Percentiles rank a stretch among this genome's conserved stretches.
Conservation (phyloP, 2,329 filamentous ascomycete species). For the Trichoderma asperellum region DNA sequence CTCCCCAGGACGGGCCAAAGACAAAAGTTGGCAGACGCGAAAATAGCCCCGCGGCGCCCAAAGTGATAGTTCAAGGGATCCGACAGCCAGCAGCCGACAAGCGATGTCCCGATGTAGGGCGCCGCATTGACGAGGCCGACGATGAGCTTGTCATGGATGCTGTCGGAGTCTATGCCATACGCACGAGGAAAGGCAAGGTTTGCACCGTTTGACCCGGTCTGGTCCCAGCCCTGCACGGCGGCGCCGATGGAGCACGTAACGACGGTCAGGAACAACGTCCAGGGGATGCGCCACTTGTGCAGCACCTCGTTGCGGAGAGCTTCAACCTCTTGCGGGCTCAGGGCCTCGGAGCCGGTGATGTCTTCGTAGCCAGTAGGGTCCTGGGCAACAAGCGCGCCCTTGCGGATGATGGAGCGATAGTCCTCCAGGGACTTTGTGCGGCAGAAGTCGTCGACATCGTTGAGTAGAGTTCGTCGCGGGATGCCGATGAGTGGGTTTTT, state of each 20-base stretch:
- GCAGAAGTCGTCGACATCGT: slow-evolving; percentile 65
- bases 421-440: slow-evolving; percentile 61
- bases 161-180: slow-evolving; percentile 49
- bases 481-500: slow-evolving; percentile 58
- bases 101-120: slow-evolving; percentile 54
- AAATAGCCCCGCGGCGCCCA: slow-evolving; percentile 61
- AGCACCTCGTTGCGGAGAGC: slow-evolving; percentile 64
- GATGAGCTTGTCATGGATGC: slow-evolving; percentile 50
- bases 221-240: slow-evolving; percentile 72
- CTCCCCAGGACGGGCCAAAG: slow-evolving; percentile 71
- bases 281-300: slow-evolving; percentile 70
- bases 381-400: slow-evolving; percentile 75
- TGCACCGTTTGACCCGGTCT: slow-evolving; percentile 66
- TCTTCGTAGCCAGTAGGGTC: slow-evolving; percentile 65
- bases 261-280: slow-evolving; percentile 67
- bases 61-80: slow-evolving; percentile 60
- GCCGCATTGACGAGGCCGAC: slow-evolving; percentile 70
- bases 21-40: slow-evolving; percentile 74
- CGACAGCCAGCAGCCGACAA: slow-evolving; percentile 66
- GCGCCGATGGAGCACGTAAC: slow-evolving; percentile 70
- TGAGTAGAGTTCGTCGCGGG: slow-evolving; percentile 54
- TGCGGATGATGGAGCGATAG: slow-evolving; percentile 61
- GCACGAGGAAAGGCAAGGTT: slow-evolving; percentile 63
- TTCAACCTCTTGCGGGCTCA: slow-evolving; percentile 63
- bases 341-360: slow-evolving; percentile 59